A percentile compares a stretch with the other conserved stretches of the same genome.
phyloP scores from a whole-genome alignment of 2,329 filamentous ascomycete genomes.

The Aspergillus aculeatus region DNA sequence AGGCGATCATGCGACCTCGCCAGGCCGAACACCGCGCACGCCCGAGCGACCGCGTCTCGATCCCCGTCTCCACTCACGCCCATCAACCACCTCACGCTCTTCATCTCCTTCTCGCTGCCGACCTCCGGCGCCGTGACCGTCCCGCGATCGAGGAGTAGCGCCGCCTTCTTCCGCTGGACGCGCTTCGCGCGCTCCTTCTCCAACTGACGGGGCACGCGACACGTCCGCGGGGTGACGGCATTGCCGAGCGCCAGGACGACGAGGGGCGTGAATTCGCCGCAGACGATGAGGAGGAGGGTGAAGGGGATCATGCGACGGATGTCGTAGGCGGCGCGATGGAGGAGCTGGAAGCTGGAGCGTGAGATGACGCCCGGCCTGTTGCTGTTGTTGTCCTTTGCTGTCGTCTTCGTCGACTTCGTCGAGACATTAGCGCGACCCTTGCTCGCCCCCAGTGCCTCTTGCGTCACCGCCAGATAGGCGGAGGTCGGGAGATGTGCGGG shows the following conservation, averaged over 20 bases:
- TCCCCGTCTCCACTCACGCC: conserved; percentile 20
- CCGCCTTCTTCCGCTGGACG: conserved; percentile 45
- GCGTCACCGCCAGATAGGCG: conserved; percentile 16
- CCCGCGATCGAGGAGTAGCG: conserved; percentile 19
- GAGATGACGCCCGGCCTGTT: conserved; percentile 40
- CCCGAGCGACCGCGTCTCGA: conserved; percentile 28
- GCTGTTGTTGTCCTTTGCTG: too few relatives aligned
- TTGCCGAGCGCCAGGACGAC: conserved; percentile 69
- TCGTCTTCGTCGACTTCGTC: neutral
- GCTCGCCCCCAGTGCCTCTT: neutral
- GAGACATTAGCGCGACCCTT: too few relatives aligned
- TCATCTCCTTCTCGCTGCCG: conserved; percentile 31
- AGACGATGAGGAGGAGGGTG: conserved; percentile 69
- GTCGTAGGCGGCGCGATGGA: conserved; percentile 68
- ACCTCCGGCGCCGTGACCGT: conserved; percentile 15
- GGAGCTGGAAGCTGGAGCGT: conserved; percentile 69
- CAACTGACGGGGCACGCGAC: conserved; percentile 76
- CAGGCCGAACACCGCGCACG: conserved; percentile 37
- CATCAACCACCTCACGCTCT: conserved; percentile 25
- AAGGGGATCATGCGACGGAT: conserved; percentile 77
- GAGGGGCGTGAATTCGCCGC: conserved; percentile 83
- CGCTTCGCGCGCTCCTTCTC: conserved; percentile 53
- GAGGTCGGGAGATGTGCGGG: conserved; percentile 36
- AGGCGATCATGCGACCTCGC: conserved; percentile 42
- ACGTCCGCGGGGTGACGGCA: conserved; percentile 72